These are phyloP conservation scores for Sporormia fimetaria DNA, from an alignment of 495 filamentous ascomycete species.

Conservation along the genomic window DNA sequence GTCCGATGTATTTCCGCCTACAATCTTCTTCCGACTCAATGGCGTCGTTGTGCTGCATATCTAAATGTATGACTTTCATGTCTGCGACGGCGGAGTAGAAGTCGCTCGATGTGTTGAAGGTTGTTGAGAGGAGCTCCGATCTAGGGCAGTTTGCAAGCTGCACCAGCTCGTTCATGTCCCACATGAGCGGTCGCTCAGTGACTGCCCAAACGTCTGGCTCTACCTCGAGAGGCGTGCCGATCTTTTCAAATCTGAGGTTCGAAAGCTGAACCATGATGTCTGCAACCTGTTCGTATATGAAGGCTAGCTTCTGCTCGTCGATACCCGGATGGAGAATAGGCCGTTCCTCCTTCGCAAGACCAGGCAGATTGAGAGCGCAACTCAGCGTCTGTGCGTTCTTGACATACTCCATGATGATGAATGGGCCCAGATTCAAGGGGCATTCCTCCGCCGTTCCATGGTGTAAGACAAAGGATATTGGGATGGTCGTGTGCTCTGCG, in stretches of 20 bases:
- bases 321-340: background rate
- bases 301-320: background rate
- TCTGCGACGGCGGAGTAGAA: no score
- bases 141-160: no score
- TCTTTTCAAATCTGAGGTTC: conserved; percentile 5
- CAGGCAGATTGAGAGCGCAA: no score
- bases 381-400: conserved; percentile 27
- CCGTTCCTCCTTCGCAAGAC: no score
- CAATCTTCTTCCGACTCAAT: no score
- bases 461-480: conserved; percentile 33
- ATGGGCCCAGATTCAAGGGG: conserved; percentile 33
- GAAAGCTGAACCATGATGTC: conserved; percentile 1
- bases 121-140: no score
- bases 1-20: no score
- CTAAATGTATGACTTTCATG: no score
- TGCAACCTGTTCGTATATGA: background rate
- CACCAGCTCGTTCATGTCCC: conserved; percentile 12
- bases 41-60: no score
- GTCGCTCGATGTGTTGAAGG: no score
- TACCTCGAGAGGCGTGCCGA: no score
- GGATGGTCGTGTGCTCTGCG: conserved; percentile 33
- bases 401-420: conserved; percentile 41
- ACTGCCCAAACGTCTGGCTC: no score
- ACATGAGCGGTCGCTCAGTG: conserved; percentile 4
- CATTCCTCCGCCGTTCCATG: conserved; percentile 27